Conservation (phyloP, 2,329 filamentous ascomycete genomes). For the Hawksworthiomyces lignivorus region DNA sequence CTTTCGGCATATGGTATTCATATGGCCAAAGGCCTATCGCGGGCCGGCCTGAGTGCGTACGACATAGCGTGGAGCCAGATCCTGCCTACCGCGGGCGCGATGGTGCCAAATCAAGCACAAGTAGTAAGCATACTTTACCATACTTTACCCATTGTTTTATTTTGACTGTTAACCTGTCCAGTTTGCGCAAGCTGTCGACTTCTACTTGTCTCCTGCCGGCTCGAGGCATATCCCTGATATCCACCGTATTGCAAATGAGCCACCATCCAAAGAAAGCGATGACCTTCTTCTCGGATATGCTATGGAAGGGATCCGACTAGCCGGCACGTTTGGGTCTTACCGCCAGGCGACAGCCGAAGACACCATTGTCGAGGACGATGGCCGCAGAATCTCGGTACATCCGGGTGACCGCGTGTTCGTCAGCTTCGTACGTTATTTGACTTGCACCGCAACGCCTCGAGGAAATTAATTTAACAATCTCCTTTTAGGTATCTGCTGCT, state of each 20-base stretch:
- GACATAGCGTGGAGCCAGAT: constrained; percentile 67
- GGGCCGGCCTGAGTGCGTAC: constrained; percentile 51
- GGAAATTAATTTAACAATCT: too few species aligned
- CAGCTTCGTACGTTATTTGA: constrained; percentile 44
- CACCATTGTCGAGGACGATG: constrained; percentile 43
- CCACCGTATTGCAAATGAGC: constrained; percentile 47
- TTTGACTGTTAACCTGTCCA: constrained; percentile 18
- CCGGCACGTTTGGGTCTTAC: constrained; percentile 54
- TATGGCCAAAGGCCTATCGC: constrained; percentile 57
- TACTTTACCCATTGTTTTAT: too few species aligned
- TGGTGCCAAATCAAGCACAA: constrained; percentile 64
- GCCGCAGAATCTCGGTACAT: constrained; percentile 41
- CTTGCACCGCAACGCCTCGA: too few species aligned
- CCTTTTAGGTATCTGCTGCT: constrained; percentile 40
- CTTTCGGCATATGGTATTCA: constrained; percentile 58
- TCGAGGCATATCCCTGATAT: constrained; percentile 51
- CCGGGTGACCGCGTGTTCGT: constrained; percentile 55
- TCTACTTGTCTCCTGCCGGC: constrained; percentile 55
- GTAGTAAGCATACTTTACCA: constrained; percentile 37
- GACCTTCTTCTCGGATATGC: constrained; percentile 60
- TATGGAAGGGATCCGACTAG: constrained; percentile 64
- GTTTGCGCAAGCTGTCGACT: constrained; percentile 68
- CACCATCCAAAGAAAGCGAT: constrained; percentile 50
- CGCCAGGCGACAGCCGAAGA: constrained; percentile 43
- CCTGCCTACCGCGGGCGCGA: constrained; percentile 56